Evolutionary conservation across 805 yeast genomes (phyloP).

Genomic region (Myxozyma sirexii): DNA sequence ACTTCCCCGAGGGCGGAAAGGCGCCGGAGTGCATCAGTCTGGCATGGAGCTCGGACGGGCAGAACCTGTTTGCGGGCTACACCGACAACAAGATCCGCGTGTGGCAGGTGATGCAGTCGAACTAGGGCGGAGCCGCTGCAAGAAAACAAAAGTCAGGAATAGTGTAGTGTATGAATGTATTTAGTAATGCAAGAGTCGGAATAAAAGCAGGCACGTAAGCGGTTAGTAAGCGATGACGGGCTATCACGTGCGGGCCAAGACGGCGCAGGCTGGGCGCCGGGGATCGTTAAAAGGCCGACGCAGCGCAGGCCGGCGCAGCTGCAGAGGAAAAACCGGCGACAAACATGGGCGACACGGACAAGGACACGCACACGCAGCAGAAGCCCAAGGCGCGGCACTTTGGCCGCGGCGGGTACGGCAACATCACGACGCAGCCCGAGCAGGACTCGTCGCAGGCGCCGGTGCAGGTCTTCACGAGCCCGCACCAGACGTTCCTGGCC

Average conservation of each 20-base stretch:
- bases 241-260: no score
- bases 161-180: background rate
- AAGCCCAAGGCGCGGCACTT: conserved; percentile 11
- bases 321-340: no score
- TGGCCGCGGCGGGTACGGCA: conserved; percentile 37
- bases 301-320: no score
- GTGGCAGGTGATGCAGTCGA: conserved; percentile 94
- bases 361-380: background rate
- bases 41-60: conserved; percentile 99
- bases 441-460: conserved; percentile 43
- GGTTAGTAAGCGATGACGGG: no score
- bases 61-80: conserved; percentile 99
- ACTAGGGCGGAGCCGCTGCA: no score
- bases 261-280: no score
- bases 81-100: conserved; percentile 99
- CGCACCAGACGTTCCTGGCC: conserved; percentile 41
- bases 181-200: no score
- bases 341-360: no score
- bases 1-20: conserved; percentile 84
- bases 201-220: no score
- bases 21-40: conserved; percentile 98
- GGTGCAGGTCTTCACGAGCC: conserved; percentile 43
- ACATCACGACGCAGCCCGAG: conserved; percentile 35
- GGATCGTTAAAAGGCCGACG: no score
- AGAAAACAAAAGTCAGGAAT: background rate